Conservation (phyloP, 768 basidiomycete genomes). For the Mycena galericulata region DNA sequence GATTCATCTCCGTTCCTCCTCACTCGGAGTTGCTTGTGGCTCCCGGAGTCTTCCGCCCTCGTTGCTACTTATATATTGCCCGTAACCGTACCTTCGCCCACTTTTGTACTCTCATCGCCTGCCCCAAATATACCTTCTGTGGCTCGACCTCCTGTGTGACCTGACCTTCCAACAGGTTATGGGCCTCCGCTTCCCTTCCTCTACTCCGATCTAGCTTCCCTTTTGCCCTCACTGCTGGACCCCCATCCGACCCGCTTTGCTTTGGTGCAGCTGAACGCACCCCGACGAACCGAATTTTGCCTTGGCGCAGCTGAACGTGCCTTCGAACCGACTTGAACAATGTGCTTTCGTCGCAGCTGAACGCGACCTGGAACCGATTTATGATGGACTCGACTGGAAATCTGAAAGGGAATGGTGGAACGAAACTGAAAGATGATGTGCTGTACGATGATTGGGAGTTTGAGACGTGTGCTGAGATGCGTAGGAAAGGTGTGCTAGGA, state of each 20-base stretch:
- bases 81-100: too few relatives aligned
- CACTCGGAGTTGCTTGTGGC: too few relatives aligned
- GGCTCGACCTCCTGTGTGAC: background rate
- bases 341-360: too few relatives aligned
- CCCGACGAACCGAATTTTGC: background rate
- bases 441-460: conserved; percentile 20
- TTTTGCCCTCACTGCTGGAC: background rate
- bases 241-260: background rate
- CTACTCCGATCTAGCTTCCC: background rate
- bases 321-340: too few relatives aligned
- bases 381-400: background rate
- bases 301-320: too few relatives aligned
- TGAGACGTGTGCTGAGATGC: background rate
- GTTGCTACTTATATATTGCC: too few relatives aligned
- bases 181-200: background rate
- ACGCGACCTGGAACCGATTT: too few relatives aligned
- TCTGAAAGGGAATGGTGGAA: background rate
- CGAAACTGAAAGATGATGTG: background rate
- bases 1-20: too few relatives aligned
- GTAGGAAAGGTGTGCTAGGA: conserved; percentile 3
- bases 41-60: too few relatives aligned
- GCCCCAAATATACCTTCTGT: too few relatives aligned
- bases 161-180: background rate
- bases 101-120: too few relatives aligned
- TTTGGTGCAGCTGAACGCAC: background rate